phyloP scores from a whole-genome alignment of 176 grass and related monocot species.

The Avena insularis region DNA sequence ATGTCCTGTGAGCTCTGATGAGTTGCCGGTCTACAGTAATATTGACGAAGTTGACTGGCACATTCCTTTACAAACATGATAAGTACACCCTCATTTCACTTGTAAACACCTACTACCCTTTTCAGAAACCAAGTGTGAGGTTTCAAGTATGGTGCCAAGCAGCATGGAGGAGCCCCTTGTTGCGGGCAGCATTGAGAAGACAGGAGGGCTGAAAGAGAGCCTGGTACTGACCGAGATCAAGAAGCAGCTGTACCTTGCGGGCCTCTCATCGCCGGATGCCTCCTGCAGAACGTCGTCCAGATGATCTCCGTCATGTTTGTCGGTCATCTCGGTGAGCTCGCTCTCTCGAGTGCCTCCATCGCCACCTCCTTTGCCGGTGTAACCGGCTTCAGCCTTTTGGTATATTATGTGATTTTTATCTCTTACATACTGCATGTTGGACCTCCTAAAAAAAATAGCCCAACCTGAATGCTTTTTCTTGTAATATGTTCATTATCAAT shows the following conservation, averaged over 20 bases:
- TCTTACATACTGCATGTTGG: background rate
- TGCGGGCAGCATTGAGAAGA: constrained; percentile 15
- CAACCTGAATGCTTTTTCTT: no score
- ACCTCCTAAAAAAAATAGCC: no score
- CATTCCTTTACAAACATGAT: background rate
- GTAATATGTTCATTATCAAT: no score
- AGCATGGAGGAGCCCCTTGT: constrained; percentile 48
- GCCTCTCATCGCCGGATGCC: constrained; percentile 47
- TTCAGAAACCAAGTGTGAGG: constrained; percentile 13
- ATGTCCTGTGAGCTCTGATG: background rate
- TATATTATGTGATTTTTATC: background rate
- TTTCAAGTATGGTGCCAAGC: background rate
- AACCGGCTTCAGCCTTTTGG: constrained; percentile 57
- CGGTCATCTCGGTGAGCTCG: constrained; percentile 54
- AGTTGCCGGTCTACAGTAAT: background rate
- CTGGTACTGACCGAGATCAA: constrained; percentile 29
- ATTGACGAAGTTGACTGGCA: background rate
- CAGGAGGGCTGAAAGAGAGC: background rate
- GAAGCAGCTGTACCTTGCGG: constrained; percentile 51
- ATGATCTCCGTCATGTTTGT: constrained; percentile 61
- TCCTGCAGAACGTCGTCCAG: constrained; percentile 56
- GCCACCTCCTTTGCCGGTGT: constrained; percentile 59
- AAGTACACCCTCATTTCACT: background rate
- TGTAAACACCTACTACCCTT: background rate
- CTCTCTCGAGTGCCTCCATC: constrained; percentile 57